These are phyloP conservation scores for Quercus berberidifolia DNA, from an alignment of 306 rosid genomes.

Conservation along the genomic window DNA sequence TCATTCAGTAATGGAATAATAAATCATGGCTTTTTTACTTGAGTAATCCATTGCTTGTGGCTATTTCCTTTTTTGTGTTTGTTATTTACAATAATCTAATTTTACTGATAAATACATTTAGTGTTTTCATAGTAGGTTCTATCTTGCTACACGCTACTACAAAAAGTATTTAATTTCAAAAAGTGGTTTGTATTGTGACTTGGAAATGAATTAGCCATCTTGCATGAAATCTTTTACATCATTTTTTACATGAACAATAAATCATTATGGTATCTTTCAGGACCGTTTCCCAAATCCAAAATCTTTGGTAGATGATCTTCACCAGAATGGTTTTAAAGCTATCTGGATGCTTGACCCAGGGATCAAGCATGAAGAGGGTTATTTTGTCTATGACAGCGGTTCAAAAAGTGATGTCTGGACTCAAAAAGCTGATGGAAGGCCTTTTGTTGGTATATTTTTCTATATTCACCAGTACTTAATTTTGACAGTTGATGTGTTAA, in stretches of 20 bases:
- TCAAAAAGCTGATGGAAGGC: constrained; percentile 64
- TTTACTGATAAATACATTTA: not conserved
- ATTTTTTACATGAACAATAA: constrained; percentile 9
- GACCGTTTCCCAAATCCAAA: constrained; percentile 70
- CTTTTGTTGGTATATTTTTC: constrained; percentile 53
- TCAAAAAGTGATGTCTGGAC: constrained; percentile 72
- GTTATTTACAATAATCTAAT: no score
- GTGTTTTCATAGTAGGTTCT: not conserved
- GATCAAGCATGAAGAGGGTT: constrained; percentile 78
- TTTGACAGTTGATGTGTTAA: constrained; percentile 1
- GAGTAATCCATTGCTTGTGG: no score
- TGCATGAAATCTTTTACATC: not conserved
- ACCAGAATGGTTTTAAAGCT: constrained; percentile 74
- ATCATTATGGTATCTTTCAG: constrained; percentile 43
- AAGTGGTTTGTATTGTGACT: not conserved
- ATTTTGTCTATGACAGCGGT: constrained; percentile 75
- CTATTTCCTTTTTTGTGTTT: no score
- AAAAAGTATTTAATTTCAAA: not conserved
- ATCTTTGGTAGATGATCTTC: constrained; percentile 59
- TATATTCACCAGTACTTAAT: not conserved
- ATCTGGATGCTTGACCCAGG: constrained; percentile 98
- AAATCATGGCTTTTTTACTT: no score
- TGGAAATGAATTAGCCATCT: constrained; percentile 11
- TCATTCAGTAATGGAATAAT: no score
- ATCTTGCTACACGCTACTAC: not conserved